Percentiles rank a stretch among this genome's conserved stretches.
phyloP scores from a whole-genome alignment of 225 moss, liverwort and hornwort genomes.

The Marchantia paleacea region DNA sequence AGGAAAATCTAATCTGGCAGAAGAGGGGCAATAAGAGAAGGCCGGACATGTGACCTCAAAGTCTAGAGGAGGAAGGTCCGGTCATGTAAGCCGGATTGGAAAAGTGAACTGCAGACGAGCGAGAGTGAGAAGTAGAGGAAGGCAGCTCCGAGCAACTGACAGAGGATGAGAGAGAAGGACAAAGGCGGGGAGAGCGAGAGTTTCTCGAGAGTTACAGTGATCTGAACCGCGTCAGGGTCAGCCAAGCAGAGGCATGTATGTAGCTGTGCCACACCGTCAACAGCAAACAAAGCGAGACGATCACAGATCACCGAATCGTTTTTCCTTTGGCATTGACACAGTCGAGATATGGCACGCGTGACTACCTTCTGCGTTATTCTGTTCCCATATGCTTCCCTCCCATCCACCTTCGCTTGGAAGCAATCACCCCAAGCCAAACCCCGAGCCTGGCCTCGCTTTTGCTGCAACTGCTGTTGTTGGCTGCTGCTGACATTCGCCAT shows the following conservation, averaged over 20 bases:
- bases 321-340: not conserved
- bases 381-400: not conserved
- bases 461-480: not conserved
- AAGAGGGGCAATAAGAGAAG: not conserved
- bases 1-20: not conserved
- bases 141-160: not conserved
- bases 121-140: not conserved
- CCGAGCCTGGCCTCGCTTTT: not conserved
- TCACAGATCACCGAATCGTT: not conserved
- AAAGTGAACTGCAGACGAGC: not conserved
- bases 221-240: not conserved
- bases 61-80: not conserved
- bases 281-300: constrained; percentile 1
- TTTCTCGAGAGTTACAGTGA: not conserved
- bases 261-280: not conserved
- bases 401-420: too few species aligned
- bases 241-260: not conserved
- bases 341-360: not conserved
- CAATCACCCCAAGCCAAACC: too few species aligned
- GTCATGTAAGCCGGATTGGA: not conserved
- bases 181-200: not conserved
- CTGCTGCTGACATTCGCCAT: not conserved
- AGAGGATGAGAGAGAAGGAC: not conserved
- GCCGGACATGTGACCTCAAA: not conserved
- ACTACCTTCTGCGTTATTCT: not conserved